Conservation (phyloP, 2,329 filamentous ascomycete species). For the Penicillium sp. region DNA sequence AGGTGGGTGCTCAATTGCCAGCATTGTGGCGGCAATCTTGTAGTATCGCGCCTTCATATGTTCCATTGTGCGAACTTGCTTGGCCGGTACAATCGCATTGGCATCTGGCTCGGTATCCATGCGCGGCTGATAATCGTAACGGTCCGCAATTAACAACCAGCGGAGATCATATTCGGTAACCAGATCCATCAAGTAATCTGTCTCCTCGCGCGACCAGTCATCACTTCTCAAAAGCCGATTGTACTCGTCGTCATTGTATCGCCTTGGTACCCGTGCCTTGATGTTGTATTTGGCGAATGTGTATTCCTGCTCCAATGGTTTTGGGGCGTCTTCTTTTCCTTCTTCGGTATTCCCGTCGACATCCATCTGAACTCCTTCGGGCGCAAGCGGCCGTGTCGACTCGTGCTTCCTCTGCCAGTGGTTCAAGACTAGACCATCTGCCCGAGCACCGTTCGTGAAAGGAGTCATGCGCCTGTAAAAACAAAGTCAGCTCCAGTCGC, state of each 20-base stretch:
- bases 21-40: conserved; percentile 76
- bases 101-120: conserved; percentile 28
- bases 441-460: conserved; percentile 76
- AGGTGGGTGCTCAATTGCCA: conserved; percentile 74
- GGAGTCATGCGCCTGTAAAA: conserved; percentile 65
- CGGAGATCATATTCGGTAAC: conserved; percentile 78
- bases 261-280: conserved; percentile 67
- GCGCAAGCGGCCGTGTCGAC: conserved; percentile 35
- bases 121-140: conserved; percentile 67
- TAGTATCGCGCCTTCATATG: conserved; percentile 92
- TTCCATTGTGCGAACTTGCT: conserved; percentile 69
- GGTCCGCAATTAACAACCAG: conserved; percentile 89
- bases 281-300: conserved; percentile 86
- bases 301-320: conserved; percentile 47
- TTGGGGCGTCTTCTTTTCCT: conserved; percentile 31
- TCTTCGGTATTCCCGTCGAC: conserved; percentile 40
- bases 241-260: conserved; percentile 86
- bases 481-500: conserved; percentile 37
- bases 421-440: conserved; percentile 67
- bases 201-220: conserved; percentile 90
- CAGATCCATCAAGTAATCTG: conserved; percentile 79
- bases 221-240: conserved; percentile 67
- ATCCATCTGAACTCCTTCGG: conserved; percentile 40
- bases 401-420: conserved; percentile 75
- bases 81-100: conserved; percentile 37